Conservation (phyloP, 2,329 filamentous ascomycete species). For the Fusarium odoratissimum region DNA sequence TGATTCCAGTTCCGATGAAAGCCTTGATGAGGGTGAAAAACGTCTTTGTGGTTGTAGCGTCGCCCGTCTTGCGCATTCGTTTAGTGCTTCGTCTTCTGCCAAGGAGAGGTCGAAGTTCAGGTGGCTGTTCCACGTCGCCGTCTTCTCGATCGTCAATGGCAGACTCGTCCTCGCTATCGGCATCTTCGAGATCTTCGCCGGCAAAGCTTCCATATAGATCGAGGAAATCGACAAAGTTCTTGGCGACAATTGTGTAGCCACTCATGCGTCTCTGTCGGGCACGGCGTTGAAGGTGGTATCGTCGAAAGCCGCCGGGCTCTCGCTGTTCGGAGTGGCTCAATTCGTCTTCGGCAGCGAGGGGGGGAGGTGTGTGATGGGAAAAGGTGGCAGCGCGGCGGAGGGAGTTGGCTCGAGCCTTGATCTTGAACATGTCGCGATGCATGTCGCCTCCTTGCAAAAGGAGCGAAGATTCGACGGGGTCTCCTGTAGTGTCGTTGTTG, state of each 20-base stretch:
- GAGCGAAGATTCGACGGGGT: constrained; percentile 70
- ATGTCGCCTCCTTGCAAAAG: constrained; percentile 81
- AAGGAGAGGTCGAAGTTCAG: constrained; percentile 69
- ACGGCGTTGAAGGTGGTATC: constrained; percentile 53
- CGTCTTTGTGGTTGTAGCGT: constrained; percentile 76
- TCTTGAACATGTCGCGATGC: constrained; percentile 81
- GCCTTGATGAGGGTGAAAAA: constrained; percentile 85
- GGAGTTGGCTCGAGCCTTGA: constrained; percentile 67
- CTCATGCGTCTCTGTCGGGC: constrained; percentile 54
- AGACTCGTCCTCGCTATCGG: constrained; percentile 67
- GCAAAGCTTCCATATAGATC: constrained; percentile 82
- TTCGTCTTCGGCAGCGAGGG: constrained; percentile 46
- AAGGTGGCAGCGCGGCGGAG: constrained; percentile 74
- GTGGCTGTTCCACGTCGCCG: constrained; percentile 57
- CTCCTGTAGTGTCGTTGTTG: constrained; percentile 47
- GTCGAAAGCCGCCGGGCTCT: constrained; percentile 61
- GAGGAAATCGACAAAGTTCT: constrained; percentile 80
- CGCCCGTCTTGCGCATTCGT: constrained; percentile 60
- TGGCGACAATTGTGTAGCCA: constrained; percentile 65
- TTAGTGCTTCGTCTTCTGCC: constrained; percentile 63
- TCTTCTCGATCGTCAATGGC: constrained; percentile 62
- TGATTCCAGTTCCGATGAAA: constrained; percentile 83
- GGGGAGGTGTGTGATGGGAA: constrained; percentile 61
- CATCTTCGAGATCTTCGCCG: constrained; percentile 73
- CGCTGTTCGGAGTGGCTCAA: constrained; percentile 54